These are phyloP conservation scores for Wickerhamiella nectarea DNA, from an alignment of 805 yeast species.

Conservation along the genomic window DNA sequence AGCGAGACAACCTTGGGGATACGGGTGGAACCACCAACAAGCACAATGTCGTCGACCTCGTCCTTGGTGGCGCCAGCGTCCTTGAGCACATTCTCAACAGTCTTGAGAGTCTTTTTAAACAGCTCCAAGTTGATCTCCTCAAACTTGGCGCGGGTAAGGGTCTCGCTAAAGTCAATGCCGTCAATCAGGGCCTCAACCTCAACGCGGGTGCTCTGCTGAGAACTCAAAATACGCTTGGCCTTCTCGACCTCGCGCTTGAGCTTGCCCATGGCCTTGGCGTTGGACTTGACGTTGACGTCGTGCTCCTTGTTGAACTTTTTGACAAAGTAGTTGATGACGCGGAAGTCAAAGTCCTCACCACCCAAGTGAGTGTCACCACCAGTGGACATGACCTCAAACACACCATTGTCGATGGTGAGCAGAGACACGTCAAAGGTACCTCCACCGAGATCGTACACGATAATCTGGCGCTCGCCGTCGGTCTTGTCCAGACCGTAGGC, in stretches of 20 bases:
- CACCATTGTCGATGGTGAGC: conserved; percentile 79
- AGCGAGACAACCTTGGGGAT: conserved; percentile 96
- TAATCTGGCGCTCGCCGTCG: conserved; percentile 73
- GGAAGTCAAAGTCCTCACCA: conserved; percentile 92
- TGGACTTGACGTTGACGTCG: conserved; percentile 65
- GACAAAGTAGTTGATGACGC: conserved; percentile 75
- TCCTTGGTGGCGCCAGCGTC: conserved; percentile 81
- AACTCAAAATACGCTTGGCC: conserved; percentile 91
- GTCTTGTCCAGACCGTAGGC: conserved; percentile 83
- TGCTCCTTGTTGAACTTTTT: conserved; percentile 84
- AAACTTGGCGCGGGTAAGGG: conserved; percentile 93
- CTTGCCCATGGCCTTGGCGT: conserved; percentile 80
- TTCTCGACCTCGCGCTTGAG: conserved; percentile 96
- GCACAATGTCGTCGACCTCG: conserved; percentile 85
- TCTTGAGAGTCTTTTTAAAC: conserved; percentile 88
- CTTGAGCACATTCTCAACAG: conserved; percentile 89
- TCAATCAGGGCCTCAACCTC: conserved; percentile 92
- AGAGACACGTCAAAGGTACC: conserved; percentile 93
- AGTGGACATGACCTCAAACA: conserved; percentile 83
- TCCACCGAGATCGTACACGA: conserved; percentile 93
- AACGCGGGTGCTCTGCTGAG: conserved; percentile 89
- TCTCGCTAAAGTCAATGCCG: conserved; percentile 90
- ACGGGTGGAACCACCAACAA: conserved; percentile 99
- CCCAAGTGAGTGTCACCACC: conserved; percentile 96
- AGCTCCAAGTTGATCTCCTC: conserved; percentile 90